Conservation (phyloP, 176 grass and related monocot genomes). For the Triticum turgidum region DNA sequence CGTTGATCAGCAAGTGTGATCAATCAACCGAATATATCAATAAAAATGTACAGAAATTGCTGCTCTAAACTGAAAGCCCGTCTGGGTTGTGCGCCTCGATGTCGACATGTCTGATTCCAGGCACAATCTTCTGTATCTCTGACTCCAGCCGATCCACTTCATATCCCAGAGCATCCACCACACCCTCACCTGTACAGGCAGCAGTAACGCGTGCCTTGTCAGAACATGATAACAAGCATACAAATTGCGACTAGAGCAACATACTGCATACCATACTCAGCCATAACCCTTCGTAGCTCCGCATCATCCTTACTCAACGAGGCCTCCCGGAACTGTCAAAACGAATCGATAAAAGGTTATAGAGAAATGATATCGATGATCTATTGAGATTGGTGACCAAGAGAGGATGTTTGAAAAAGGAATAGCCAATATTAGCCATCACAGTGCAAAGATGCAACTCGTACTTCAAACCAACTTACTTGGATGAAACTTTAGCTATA, state of each 20-base stretch:
- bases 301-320: constrained; percentile 60
- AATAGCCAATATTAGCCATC: no score
- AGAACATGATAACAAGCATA: constrained; percentile 12
- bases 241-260: background rate
- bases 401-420: background rate
- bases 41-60: constrained; percentile 34
- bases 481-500: background rate
- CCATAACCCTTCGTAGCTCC: constrained; percentile 73
- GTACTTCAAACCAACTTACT: background rate
- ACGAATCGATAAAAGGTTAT: background rate
- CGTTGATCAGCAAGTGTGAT: background rate
- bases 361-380: background rate
- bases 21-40: constrained; percentile 8
- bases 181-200: constrained; percentile 73
- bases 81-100: constrained; percentile 98
- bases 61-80: constrained; percentile 50
- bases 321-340: constrained; percentile 77
- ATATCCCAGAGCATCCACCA: constrained; percentile 86
- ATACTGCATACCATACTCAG: constrained; percentile 72
- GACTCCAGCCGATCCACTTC: constrained; percentile 95
- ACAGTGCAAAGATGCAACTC: constrained; percentile 1
- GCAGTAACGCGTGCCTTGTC: background rate
- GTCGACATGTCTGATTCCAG: constrained; percentile 92
- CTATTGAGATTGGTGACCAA: background rate
- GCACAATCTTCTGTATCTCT: constrained; percentile 93